Conservation (phyloP, 2,329 filamentous ascomycete genomes). For the Dothistroma pini region DNA sequence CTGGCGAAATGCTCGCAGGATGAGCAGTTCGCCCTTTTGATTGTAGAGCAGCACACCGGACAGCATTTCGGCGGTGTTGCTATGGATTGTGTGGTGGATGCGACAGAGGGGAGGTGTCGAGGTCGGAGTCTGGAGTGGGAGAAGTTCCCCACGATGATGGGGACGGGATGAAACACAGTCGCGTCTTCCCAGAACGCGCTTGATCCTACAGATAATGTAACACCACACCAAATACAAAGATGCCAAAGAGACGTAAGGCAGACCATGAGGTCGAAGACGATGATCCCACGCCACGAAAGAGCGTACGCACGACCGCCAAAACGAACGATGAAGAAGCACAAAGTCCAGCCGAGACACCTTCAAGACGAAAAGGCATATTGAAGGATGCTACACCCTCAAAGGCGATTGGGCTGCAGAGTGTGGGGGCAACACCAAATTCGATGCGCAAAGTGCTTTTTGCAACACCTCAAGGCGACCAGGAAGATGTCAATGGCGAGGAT, state of each 20-base stretch:
- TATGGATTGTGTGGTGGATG: neutral
- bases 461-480: slow-evolving; percentile 41
- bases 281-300: slow-evolving; percentile 28
- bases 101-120: neutral
- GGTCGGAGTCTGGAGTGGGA: neutral
- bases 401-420: slow-evolving; percentile 22
- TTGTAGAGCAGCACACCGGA: slow-evolving; percentile 98
- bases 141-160: slow-evolving; percentile 3
- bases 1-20: slow-evolving; percentile 97
- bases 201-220: neutral
- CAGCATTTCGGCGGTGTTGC: slow-evolving; percentile 63
- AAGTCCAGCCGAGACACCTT: slow-evolving; percentile 29
- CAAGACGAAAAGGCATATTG: slow-evolving; percentile 33
- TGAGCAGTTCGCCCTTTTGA: slow-evolving; percentile 99
- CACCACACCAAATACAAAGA: slow-evolving; percentile 5
- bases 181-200: slow-evolving; percentile 9
- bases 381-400: slow-evolving; percentile 29
- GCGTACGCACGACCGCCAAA: slow-evolving; percentile 15
- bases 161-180: neutral
- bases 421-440: slow-evolving; percentile 41
- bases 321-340: slow-evolving; percentile 13
- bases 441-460: slow-evolving; percentile 46
- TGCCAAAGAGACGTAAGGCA: slow-evolving; percentile 26
- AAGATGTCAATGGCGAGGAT: slow-evolving; percentile 42
- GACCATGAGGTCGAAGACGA: slow-evolving; percentile 21